A percentile compares a stretch with the other conserved stretches of the same genome.
phyloP scores from a whole-genome alignment of 2,329 filamentous ascomycete genomes.

The Xylaria sp. region DNA sequence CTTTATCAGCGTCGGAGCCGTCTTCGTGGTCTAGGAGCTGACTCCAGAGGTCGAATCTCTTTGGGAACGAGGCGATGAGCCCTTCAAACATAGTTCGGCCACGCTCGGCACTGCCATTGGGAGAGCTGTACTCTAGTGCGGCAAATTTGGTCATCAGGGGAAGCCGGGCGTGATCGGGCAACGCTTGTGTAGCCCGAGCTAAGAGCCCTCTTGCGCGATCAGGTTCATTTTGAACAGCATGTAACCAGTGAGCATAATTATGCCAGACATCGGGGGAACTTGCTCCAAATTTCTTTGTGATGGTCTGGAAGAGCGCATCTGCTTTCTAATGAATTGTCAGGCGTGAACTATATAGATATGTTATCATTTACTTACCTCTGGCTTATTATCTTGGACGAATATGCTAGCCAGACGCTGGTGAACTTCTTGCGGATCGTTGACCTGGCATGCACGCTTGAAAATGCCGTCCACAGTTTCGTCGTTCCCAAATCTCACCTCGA shows the following conservation, averaged over 20 bases:
- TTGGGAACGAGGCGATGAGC: slow-evolving; percentile 84
- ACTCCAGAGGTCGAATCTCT: slow-evolving; percentile 93
- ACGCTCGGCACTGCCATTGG: slow-evolving; percentile 85
- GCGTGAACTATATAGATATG: slow-evolving; percentile 6
- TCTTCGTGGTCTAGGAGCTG: slow-evolving; percentile 89
- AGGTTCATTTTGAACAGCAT: slow-evolving; percentile 75
- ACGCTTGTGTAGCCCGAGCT: slow-evolving; percentile 83
- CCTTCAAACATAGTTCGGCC: slow-evolving; percentile 95
- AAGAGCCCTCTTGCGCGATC: slow-evolving; percentile 83
- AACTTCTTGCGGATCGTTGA: slow-evolving; percentile 91
- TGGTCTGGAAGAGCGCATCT: slow-evolving; percentile 84
- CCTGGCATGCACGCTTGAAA: slow-evolving; percentile 92
- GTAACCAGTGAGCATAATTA: slow-evolving; percentile 95
- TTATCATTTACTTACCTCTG: slow-evolving; percentile 69
- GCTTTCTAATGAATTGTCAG: slow-evolving; percentile 74
- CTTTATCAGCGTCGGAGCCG: slow-evolving; percentile 59
- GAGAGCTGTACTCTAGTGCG: slow-evolving; percentile 87
- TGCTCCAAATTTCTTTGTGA: slow-evolving; percentile 89
- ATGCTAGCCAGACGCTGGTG: slow-evolving; percentile 92
- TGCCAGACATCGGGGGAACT: slow-evolving; percentile 84
- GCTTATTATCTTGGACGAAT: slow-evolving; percentile 91
- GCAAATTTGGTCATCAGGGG: slow-evolving; percentile 88
- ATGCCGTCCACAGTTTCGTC: slow-evolving; percentile 84
- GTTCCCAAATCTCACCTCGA: slow-evolving; percentile 90
- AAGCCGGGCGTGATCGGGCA: slow-evolving; percentile 74